These are phyloP conservation scores for Aspergillus affinis DNA, from an alignment of 495 filamentous ascomycete genomes.

Conservation along the genomic window DNA sequence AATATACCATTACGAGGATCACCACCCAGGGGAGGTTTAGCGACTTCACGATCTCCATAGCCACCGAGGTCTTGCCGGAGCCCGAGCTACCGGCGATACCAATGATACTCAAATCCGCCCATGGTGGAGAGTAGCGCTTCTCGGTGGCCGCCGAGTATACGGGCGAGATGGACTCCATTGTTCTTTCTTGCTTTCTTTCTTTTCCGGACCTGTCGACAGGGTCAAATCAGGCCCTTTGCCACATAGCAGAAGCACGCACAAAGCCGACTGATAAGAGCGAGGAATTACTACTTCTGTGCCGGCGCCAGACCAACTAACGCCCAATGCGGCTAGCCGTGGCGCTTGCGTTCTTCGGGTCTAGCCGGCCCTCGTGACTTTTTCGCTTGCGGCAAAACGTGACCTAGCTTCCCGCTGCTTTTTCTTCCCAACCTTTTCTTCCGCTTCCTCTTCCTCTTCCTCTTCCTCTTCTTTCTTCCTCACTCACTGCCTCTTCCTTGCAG, in stretches of 20 bases:
- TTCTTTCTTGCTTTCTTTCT: background rate
- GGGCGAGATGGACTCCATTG: constrained; percentile 48
- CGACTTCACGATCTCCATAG: constrained; percentile 83
- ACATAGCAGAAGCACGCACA: background rate
- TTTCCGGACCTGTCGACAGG: background rate
- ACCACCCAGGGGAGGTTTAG: constrained; percentile 97
- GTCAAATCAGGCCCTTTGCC: constrained; percentile 1
- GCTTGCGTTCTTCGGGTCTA: constrained; percentile 20
- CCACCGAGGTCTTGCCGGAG: constrained; percentile 95
- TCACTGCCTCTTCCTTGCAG: constrained; percentile 19
- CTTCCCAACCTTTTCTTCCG: constrained; percentile 10
- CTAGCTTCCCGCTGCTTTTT: constrained; percentile 9
- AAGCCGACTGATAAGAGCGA: background rate
- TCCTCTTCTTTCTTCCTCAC: constrained; percentile 22
- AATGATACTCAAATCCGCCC: constrained; percentile 92
- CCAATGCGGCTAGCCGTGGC: background rate
- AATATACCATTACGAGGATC: constrained; percentile 84
- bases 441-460: constrained; percentile 20
- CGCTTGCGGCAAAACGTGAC: constrained; percentile 29
- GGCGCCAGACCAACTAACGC: background rate
- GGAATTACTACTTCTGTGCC: background rate
- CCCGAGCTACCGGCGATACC: constrained; percentile 94
- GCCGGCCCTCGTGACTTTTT: constrained; percentile 23
- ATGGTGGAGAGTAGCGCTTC: constrained; percentile 86
- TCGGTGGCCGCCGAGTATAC: constrained; percentile 42